Base-by-base conservation (phyloP, 176 grass and related monocot genomes). In the Themeda triandra region DNA sequence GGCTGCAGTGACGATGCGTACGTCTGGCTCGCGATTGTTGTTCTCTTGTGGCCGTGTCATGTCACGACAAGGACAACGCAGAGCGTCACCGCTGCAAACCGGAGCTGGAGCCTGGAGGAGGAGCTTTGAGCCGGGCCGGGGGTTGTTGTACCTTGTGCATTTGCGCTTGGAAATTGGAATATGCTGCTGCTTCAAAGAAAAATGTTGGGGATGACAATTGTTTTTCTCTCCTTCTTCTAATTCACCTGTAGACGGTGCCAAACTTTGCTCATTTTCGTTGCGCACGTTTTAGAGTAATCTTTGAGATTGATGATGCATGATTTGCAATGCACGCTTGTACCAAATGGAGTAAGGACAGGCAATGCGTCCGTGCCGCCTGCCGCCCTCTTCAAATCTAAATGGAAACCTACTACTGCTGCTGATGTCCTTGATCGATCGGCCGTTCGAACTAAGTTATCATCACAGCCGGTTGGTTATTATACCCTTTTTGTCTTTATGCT, bases 391-490 rank as follows among this genome's bases (percentile, higher is more conserved):
- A 31, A 72, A 72, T 72, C 31, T 32, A n/a, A 70, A 37, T 24
- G 62, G 10, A 35, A 65, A 42, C 63, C 0, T 6, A 0, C 4
- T 54, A 1, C 40, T 29, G 7, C 60, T 29, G 42, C 28, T 35
- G 45, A 10, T 42, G 74, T 62, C 70, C 71, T 62, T 19, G 46
- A 56, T 69, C 63, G 33, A 56, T 69, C 63, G 53, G 78, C 23
- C 8, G 88, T 86, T 90, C 21, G 67, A 54, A 78, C 83, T 58
- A 46, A 30, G 21, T 58, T 78, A 19, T 90, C 63, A 62, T 2
- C 68, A 66, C 13, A 63, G 35, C 77, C 79, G 46, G 64, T 4
- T 85, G 63, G 59, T 51, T 32, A 59, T 81, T 75, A 1, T 31
- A 41, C n/a, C n/a, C 17, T 23, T 67, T 84, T 32, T 75, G 37